Conservation (phyloP, 176 grass and related monocot species). For the Tillandsia leiboldiana region DNA sequence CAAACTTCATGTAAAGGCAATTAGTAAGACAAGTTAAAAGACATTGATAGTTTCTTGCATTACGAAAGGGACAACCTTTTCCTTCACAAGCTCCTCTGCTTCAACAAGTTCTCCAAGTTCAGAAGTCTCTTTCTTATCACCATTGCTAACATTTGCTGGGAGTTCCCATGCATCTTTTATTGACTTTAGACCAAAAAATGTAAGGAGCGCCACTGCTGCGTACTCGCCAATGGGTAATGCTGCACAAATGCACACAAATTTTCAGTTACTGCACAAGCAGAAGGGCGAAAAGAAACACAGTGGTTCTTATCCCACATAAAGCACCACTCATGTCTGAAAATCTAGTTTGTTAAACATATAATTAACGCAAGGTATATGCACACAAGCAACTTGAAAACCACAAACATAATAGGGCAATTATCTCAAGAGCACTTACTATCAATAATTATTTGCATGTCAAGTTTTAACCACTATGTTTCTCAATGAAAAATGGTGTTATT, state of each 20-base stretch:
- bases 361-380: not conserved
- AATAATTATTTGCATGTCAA: not conserved
- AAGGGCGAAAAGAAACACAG: not conserved
- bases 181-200: constrained; percentile 92
- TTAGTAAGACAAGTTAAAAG: not conserved
- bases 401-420: not conserved
- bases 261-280: constrained; percentile 8
- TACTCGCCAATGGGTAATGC: constrained; percentile 91
- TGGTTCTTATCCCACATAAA: not conserved
- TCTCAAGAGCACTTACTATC: not conserved
- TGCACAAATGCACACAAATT: constrained; percentile 33
- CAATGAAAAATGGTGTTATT: not conserved
- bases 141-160: constrained; percentile 31
- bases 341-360: not conserved
- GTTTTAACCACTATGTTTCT: not conserved
- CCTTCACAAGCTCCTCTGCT: constrained; percentile 90
- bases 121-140: constrained; percentile 30
- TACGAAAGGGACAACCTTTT: constrained; percentile 58
- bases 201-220: constrained; percentile 71
- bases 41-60: not conserved
- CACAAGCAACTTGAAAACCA: not conserved
- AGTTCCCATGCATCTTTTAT: constrained; percentile 86
- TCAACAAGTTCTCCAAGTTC: constrained; percentile 87
- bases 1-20: not conserved
- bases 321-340: not conserved